Evolutionary conservation across 2,329 filamentous ascomycete species (phyloP), one percentile per base, ranked within the genome.

Genomic region (Knufia fluminis): DNA sequence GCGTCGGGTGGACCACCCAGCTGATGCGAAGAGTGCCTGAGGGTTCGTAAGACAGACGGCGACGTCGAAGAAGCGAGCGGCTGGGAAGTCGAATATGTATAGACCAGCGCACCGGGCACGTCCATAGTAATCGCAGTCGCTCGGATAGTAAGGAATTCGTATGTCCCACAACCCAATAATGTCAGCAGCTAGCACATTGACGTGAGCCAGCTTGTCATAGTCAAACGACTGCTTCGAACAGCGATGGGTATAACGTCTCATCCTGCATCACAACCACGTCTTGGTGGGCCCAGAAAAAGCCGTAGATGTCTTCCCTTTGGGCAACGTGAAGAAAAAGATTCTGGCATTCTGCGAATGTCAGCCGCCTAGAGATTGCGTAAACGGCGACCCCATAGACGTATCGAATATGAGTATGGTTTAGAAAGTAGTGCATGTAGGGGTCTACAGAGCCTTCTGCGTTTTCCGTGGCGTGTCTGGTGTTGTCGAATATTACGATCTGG

Each of bases 271-370:
- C 69, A 0, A 73, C 65, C 7, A 78, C 69, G 54, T 79, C 76
- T 70, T 76, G 76, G 59, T 78, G 76, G n/a, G 66, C 70, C 73
- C 74, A 79, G 59, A 75, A 79, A 60, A 76, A 79, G 56, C 71
- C 68, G 0, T 64, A 63, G 68, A 72, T 77, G 3, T 66, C 54
- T 9, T 68, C 57, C 33, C 66, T 59, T 44, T 74, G 66, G 0
- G 74, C 70, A 2, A 72, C 64, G 45, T 66, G 66, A 17, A 77
- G 62, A 57, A 69, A 76, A 60, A 72, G 76, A 54, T 79, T 79
- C 50, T 78, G 75, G 28, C 78, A 63, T 59, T 80, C 76, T 1
- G 76, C 68, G 56, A 79, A 79, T 42, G 61, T 73, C 46, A 78
- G 64, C 4, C 78, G 65, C 2, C 73, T 74, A 0, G 76, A 74